Conservation (phyloP, 371 early-diverging fungal genomes). For the Lichtheimia ornata region DNA sequence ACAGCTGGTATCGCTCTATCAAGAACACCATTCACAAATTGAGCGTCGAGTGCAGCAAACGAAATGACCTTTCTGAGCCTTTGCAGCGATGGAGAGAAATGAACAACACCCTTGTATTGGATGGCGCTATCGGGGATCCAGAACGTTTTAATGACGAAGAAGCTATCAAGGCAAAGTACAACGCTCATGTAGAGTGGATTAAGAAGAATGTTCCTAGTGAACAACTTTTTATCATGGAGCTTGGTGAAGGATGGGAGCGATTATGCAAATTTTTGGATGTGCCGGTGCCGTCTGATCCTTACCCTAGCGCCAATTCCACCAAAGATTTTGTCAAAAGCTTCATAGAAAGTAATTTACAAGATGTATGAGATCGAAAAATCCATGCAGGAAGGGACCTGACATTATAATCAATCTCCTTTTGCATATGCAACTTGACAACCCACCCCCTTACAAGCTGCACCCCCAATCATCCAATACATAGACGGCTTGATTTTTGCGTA, state of each 20-base stretch:
- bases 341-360: background rate
- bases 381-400: no score
- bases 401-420: no score
- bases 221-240: slow-evolving; percentile 22
- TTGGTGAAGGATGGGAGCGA: slow-evolving; percentile 34
- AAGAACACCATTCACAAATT: slow-evolving; percentile 24
- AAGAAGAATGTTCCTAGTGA: slow-evolving; percentile 29
- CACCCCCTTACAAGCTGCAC: no score
- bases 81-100: slow-evolving; percentile 3
- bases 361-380: no score
- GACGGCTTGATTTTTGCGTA: no score
- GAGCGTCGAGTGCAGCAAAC: background rate
- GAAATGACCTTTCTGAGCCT: background rate
- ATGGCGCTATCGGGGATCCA: slow-evolving; percentile 19
- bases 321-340: background rate
- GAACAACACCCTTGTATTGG: slow-evolving; percentile 11
- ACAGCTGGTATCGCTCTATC: slow-evolving; percentile 38
- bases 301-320: slow-evolving; percentile 20
- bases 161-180: slow-evolving; percentile 16
- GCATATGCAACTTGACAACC: no score
- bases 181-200: slow-evolving; percentile 35
- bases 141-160: slow-evolving; percentile 21
- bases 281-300: slow-evolving; percentile 11
- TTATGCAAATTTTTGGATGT: slow-evolving; percentile 19
- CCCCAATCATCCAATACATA: no score